These are phyloP conservation scores for Rhexocercosporidium sp. DNA, from an alignment of 2,329 filamentous ascomycete genomes.

Conservation along the genomic window DNA sequence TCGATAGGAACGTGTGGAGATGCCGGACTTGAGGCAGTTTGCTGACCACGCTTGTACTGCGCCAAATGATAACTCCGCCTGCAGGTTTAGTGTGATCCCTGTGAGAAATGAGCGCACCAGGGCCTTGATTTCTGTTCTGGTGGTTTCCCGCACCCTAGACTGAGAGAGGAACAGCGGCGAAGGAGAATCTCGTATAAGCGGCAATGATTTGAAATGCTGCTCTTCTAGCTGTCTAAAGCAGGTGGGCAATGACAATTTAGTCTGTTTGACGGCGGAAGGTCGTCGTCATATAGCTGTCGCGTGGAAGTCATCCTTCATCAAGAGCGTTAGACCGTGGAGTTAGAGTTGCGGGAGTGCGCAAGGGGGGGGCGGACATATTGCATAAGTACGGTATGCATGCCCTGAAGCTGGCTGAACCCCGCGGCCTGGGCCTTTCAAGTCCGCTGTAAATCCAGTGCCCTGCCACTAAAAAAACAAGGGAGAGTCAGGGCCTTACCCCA, in stretches of 20 bases:
- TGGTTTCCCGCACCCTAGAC: not conserved
- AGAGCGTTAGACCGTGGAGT: not conserved
- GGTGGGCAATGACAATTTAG: not conserved
- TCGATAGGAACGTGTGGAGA: not conserved
- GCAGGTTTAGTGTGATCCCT: not conserved
- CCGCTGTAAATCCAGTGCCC: not conserved
- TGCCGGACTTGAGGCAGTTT: not conserved
- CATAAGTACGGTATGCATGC: too few relatives aligned
- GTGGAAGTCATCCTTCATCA: not conserved
- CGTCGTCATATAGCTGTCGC: not conserved
- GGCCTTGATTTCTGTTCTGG: not conserved
- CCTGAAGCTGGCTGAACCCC: not conserved
- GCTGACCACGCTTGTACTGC: not conserved
- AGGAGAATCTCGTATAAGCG: not conserved
- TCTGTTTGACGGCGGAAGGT: not conserved
- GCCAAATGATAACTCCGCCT: not conserved
- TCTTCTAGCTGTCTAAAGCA: not conserved
- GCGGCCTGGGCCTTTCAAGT: not conserved
- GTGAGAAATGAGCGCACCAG: not conserved
- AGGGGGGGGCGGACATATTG: too few relatives aligned
- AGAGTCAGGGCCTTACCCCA: not conserved
- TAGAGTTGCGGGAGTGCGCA: not conserved
- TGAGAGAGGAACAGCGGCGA: not conserved
- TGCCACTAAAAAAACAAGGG: conserved; percentile 3
- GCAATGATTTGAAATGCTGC: not conserved